Percentiles rank a stretch among this genome's conserved stretches.
Evolutionary conservation across 306 rosid genomes (phyloP).

Genomic region (Cucurbita moschata): DNA sequence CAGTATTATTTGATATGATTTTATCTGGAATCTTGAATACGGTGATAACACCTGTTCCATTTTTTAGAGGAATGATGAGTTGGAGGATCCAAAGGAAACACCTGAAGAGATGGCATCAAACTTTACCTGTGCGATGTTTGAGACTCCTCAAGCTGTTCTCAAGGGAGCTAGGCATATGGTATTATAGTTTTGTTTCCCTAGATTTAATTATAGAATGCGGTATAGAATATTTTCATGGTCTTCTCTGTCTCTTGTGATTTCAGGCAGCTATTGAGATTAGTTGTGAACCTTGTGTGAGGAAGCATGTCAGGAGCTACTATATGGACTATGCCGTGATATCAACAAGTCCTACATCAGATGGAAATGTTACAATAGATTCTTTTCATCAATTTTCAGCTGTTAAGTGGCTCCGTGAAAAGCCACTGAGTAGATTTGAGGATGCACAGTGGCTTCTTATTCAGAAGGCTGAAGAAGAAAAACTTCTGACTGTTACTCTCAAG

Average conservation of each 20-base stretch:
- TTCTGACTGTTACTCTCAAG: slow-evolving; percentile 81
- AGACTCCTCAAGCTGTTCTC: slow-evolving; percentile 80
- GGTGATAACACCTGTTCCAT: background rate
- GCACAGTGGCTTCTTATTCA: slow-evolving; percentile 94
- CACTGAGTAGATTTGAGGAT: slow-evolving; percentile 69
- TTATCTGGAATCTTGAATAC: background rate
- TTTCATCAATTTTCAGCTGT: slow-evolving; percentile 78
- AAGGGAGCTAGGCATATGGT: slow-evolving; percentile 98
- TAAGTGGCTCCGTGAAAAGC: slow-evolving; percentile 91
- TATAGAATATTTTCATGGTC: background rate
- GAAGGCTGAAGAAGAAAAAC: slow-evolving; percentile 94
- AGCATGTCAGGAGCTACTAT: slow-evolving; percentile 73
- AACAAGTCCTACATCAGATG: slow-evolving; percentile 73
- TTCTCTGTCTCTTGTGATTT: slow-evolving; percentile 1
- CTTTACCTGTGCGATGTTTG: slow-evolving; percentile 80
- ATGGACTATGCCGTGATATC: slow-evolving; percentile 78
- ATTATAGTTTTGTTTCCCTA: background rate
- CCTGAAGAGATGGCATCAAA: slow-evolving; percentile 96
- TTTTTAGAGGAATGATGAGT: slow-evolving; percentile 54
- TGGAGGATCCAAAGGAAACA: slow-evolving; percentile 93
- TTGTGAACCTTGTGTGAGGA: slow-evolving; percentile 92
- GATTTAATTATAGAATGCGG: background rate
- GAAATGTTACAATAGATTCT: slow-evolving; percentile 63
- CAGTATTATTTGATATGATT: slow-evolving; percentile 16
- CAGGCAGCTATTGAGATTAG: slow-evolving; percentile 99